Base-by-base conservation (phyloP, 805 yeast species). In the Yarrowia osloensis region DNA sequence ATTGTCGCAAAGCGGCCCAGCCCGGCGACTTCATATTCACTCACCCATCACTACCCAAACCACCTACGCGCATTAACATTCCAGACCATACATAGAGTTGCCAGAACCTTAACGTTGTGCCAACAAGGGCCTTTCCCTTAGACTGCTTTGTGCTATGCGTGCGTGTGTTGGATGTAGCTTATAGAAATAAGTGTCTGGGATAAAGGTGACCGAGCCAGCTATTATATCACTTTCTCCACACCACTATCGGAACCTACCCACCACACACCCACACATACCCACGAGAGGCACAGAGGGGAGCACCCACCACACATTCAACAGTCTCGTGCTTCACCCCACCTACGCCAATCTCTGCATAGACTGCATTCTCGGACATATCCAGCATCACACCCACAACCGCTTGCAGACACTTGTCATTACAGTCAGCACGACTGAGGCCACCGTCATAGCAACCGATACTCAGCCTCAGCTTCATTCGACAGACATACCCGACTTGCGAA, bases 51-150 rank as follows among this genome's bases (percentile, higher is more conserved):
- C 29, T 50, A 33, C 57, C 40, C 29, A 50, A 50, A 50, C 57
- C 57, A 50, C 57, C 28, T 33, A 54, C 61, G 61, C 61, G 61
- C 61, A 54, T 54, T 54, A 54, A 54, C 61, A 54, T 54, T 54
- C 61, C 61, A 54, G 31, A 15, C 44, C 44, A 35, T 54, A 54
- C 61, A 54, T 24, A 35, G 44, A 22, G 33, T 54, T 37, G 17
- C 17, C 35, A 52, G 49, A 54, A 54, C 61, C 44, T 54, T 35
- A 54, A 54, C 61, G 31, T 37, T 54, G 44, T 22, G 44, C 44
- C 61, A 54, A 54, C 61, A 54, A 54, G 44, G 61, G 24, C 55
- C 50, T 21, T 21, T n/a, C 57, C 57, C 55, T 50, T 50, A 33
- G 57, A 15, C 40, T 50, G 28, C 37, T 50, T 50, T 31, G 57